These are phyloP conservation scores for Calonectria montana DNA, from an alignment of 2,329 filamentous ascomycete species.

Conservation along the genomic window DNA sequence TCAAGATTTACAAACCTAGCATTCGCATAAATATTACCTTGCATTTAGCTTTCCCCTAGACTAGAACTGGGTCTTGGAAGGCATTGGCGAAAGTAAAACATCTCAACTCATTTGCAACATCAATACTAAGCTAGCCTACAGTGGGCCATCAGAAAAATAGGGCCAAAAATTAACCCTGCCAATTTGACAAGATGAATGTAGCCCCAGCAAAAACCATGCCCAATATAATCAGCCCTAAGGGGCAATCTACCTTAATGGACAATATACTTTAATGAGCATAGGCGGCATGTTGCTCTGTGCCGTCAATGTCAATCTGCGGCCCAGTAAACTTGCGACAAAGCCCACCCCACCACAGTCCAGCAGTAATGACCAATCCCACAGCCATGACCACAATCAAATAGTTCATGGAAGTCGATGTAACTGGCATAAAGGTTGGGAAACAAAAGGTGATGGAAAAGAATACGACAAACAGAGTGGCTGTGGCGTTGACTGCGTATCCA, in stretches of 20 bases:
- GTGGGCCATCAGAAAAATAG: too few species aligned
- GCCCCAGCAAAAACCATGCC: too few species aligned
- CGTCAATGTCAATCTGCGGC: slow-evolving; percentile 22
- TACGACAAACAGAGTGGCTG: slow-evolving; percentile 35
- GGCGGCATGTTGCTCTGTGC: slow-evolving; percentile 8
- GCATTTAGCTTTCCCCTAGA: not conserved
- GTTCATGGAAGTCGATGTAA: slow-evolving; percentile 37
- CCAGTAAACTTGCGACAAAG: slow-evolving; percentile 37
- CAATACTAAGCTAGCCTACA: too few species aligned
- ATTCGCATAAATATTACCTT: not conserved
- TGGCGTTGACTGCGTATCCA: slow-evolving; percentile 35
- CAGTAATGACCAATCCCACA: slow-evolving; percentile 32
- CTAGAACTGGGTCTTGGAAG: not conserved
- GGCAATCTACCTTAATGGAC: too few species aligned
- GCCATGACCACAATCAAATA: slow-evolving; percentile 41
- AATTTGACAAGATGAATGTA: too few species aligned
- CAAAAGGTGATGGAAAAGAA: slow-evolving; percentile 41
- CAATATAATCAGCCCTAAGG: too few species aligned
- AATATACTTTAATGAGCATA: not conserved
- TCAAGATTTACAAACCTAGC: not conserved
- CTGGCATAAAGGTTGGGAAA: slow-evolving; percentile 35
- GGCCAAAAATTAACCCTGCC: too few species aligned
- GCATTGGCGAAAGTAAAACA: too few species aligned
- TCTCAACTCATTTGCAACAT: too few species aligned
- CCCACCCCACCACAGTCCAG: slow-evolving; percentile 31